phyloP scores from a whole-genome alignment of 352 stramenopile species.

The Pythium volutum region DNA sequence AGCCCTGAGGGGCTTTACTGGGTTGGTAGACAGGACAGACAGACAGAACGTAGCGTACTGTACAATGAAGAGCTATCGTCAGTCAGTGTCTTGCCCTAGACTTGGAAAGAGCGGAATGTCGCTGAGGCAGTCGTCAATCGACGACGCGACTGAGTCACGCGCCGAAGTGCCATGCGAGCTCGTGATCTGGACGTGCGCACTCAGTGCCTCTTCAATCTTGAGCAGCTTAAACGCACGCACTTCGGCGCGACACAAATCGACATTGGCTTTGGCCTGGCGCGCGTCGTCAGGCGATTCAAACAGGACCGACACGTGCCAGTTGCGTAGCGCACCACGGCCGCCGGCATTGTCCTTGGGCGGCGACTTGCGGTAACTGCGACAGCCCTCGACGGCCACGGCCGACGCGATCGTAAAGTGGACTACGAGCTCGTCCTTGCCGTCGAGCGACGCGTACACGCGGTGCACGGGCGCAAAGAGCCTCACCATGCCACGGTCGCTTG shows the following conservation, averaged over 20 bases:
- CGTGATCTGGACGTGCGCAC: slow-evolving; percentile 55
- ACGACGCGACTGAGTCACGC: slow-evolving; percentile 28
- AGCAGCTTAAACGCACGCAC: slow-evolving; percentile 78
- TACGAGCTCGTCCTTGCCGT: slow-evolving; percentile 67
- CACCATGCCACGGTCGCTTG: slow-evolving; percentile 37
- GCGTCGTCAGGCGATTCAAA: slow-evolving; percentile 64
- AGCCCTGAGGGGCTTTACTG: too few species aligned
- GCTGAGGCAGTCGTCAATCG: neutral
- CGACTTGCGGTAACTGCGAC: slow-evolving; percentile 54
- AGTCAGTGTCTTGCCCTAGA: neutral
- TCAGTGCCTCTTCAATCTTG: slow-evolving; percentile 71
- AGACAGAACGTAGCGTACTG: too few species aligned
- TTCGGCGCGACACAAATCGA: slow-evolving; percentile 69
- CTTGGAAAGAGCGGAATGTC: neutral
- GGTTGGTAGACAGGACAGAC: too few species aligned
- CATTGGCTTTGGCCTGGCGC: slow-evolving; percentile 59
- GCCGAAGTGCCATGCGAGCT: slow-evolving; percentile 31
- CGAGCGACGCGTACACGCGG: slow-evolving; percentile 64
- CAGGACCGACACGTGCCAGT: slow-evolving; percentile 64
- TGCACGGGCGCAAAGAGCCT: slow-evolving; percentile 70
- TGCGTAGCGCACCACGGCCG: slow-evolving; percentile 27
- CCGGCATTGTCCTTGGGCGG: slow-evolving; percentile 27
- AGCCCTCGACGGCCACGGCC: slow-evolving; percentile 48
- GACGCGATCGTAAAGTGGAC: slow-evolving; percentile 68
- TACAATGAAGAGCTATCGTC: too few species aligned